Evolutionary conservation across 1,284 basidiomycete genomes (phyloP).

Genomic region (Phellopilus nigrolimitatus): DNA sequence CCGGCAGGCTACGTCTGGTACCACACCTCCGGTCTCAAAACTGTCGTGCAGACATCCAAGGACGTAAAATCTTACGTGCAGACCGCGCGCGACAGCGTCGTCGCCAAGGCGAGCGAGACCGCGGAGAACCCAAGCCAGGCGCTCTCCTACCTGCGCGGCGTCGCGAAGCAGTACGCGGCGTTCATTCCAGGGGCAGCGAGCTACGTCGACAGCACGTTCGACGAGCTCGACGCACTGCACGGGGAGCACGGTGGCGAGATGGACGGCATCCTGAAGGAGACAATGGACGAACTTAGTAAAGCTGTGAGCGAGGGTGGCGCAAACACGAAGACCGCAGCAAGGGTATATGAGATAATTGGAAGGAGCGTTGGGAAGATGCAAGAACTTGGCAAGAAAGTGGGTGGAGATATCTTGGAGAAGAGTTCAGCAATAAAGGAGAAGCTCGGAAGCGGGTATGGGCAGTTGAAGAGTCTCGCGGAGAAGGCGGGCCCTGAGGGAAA

Average conservation of each 20-base stretch:
- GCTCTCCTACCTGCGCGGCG: constrained; percentile 34
- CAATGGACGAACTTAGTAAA: constrained; percentile 35
- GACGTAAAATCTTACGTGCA: constrained; percentile 31
- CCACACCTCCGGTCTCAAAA: constrained; percentile 37
- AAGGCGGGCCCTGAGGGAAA: constrained; percentile 34
- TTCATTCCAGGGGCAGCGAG: constrained; percentile 38
- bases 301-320: constrained; percentile 29
- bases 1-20: constrained; percentile 34
- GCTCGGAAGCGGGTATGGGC: constrained; percentile 31
- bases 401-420: constrained; percentile 30
- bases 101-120: constrained; percentile 28
- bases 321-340: constrained; percentile 29
- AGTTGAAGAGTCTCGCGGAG: constrained; percentile 32
- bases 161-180: constrained; percentile 38
- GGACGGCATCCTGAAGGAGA: constrained; percentile 34
- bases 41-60: constrained; percentile 33
- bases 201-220: constrained; percentile 41
- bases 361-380: constrained; percentile 24
- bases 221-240: constrained; percentile 38
- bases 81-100: constrained; percentile 34
- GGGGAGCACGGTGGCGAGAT: constrained; percentile 41
- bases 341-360: constrained; percentile 30
- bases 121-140: constrained; percentile 35
- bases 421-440: constrained; percentile 32
- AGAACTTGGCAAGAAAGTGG: constrained; percentile 31